Percentiles rank a stretch among this genome's conserved stretches.
Conservation (phyloP, 2,329 filamentous ascomycete species). For the Pyricularia pennisetigena region DNA sequence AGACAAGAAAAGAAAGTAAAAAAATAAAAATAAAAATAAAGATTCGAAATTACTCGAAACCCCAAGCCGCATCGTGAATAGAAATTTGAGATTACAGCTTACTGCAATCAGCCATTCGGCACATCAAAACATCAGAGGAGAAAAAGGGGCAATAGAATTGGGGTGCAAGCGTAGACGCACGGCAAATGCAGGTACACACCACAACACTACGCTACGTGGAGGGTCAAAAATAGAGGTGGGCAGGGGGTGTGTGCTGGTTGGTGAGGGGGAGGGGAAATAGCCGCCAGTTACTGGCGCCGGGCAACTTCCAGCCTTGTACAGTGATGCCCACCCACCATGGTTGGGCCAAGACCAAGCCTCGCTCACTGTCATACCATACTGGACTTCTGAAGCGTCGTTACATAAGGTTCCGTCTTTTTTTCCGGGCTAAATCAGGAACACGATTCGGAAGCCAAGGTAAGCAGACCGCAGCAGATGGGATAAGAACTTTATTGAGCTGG, state of each 20-base stretch:
- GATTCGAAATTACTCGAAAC: not conserved
- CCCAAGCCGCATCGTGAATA: not conserved
- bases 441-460: not conserved
- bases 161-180: not conserved
- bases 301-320: constrained; percentile 4
- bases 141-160: not conserved
- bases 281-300: not conserved
- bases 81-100: not conserved
- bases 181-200: not conserved
- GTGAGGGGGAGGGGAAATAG: not conserved
- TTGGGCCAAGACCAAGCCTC: not conserved
- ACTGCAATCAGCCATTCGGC: not conserved
- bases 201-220: not conserved
- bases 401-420: constrained; percentile 2
- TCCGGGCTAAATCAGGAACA: constrained; percentile 4
- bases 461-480: not conserved
- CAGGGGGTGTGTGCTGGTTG: constrained; percentile 1
- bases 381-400: not conserved
- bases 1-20: too few species aligned
- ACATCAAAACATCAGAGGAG: not conserved
- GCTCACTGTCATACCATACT: not conserved
- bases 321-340: not conserved
- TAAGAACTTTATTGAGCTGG: not conserved
- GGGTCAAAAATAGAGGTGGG: constrained; percentile 3
- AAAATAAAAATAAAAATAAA: not conserved